A percentile compares a stretch with the other conserved stretches of the same genome.
phyloP scores from a whole-genome alignment of 2,329 filamentous ascomycete species.

The Fusarium incarnatum region DNA sequence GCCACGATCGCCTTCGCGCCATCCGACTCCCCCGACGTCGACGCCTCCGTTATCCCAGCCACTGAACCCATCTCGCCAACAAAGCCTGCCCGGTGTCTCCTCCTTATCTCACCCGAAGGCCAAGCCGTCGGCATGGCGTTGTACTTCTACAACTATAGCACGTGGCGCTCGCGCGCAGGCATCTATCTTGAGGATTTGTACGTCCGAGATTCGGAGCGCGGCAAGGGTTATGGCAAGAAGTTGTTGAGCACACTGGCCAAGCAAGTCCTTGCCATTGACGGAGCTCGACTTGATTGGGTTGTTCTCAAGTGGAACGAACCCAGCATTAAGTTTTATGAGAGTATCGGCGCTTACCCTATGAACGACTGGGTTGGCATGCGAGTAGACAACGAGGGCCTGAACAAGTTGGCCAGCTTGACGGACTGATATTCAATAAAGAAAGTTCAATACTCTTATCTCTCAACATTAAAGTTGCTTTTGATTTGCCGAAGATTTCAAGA shows the following conservation, averaged over 20 bases:
- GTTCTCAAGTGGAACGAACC: slow-evolving; percentile 95
- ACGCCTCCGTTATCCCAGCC: slow-evolving; percentile 52
- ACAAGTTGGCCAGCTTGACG: slow-evolving; percentile 65
- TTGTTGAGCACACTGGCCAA: slow-evolving; percentile 82
- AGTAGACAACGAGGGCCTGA: slow-evolving; percentile 74
- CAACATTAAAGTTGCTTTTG: neutral
- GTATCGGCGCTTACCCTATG: slow-evolving; percentile 74
- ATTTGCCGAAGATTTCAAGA: neutral
- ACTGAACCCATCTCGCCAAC: slow-evolving; percentile 66
- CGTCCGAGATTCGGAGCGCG: slow-evolving; percentile 76
- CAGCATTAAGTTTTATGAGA: slow-evolving; percentile 87
- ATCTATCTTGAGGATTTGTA: slow-evolving; percentile 97
- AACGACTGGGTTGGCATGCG: slow-evolving; percentile 81
- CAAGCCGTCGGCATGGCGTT: slow-evolving; percentile 80
- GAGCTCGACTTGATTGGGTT: slow-evolving; percentile 86
- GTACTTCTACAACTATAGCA: slow-evolving; percentile 96
- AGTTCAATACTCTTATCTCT: neutral
- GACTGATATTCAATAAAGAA: slow-evolving; percentile 41
- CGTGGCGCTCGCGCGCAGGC: slow-evolving; percentile 87
- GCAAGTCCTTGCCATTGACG: slow-evolving; percentile 78
- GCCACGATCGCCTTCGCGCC: slow-evolving; percentile 83
- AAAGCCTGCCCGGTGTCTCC: slow-evolving; percentile 79
- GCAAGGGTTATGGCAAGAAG: slow-evolving; percentile 81
- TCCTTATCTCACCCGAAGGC: slow-evolving; percentile 67
- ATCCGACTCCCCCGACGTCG: slow-evolving; percentile 58